Conservation (phyloP, 495 filamentous ascomycete genomes). For the Mytilinidion resinicola region DNA sequence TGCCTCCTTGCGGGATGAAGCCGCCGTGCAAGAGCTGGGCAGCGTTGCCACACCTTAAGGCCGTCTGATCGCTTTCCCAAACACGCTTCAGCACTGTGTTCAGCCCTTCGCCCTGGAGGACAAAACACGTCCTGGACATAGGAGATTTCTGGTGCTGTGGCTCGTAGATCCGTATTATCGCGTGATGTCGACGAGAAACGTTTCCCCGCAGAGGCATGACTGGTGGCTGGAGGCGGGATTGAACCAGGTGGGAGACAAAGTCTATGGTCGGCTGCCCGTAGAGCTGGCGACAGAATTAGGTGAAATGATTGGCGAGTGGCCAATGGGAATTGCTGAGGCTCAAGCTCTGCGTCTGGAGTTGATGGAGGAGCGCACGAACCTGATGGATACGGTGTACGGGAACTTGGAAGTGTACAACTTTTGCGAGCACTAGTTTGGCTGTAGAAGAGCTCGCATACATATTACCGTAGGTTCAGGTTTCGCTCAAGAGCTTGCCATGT, state of each 20-base stretch:
- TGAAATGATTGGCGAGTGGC: conserved; percentile 25
- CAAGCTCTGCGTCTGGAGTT: not conserved
- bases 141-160: conserved; percentile 30
- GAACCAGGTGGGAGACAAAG: conserved; percentile 9
- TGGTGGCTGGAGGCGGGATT: conserved; percentile 29
- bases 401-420: not conserved
- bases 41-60: conserved; percentile 14
- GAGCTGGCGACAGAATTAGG: conserved; percentile 41
- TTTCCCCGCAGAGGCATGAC: conserved; percentile 21
- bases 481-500: too few species aligned
- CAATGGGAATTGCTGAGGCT: not conserved
- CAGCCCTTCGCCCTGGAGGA: conserved; percentile 26
- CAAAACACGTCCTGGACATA: conserved; percentile 25
- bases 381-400: not conserved
- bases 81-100: conserved; percentile 29
- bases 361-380: not conserved
- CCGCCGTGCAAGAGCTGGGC: conserved; percentile 15
- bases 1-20: not conserved
- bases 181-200: conserved; percentile 16
- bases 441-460: too few species aligned
- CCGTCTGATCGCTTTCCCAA: conserved; percentile 31
- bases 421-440: not conserved
- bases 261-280: conserved; percentile 27
- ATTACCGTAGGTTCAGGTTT: too few species aligned
- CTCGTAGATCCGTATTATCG: conserved; percentile 29